Conservation (phyloP, 495 filamentous ascomycete genomes). For the Cercophora scortea region DNA sequence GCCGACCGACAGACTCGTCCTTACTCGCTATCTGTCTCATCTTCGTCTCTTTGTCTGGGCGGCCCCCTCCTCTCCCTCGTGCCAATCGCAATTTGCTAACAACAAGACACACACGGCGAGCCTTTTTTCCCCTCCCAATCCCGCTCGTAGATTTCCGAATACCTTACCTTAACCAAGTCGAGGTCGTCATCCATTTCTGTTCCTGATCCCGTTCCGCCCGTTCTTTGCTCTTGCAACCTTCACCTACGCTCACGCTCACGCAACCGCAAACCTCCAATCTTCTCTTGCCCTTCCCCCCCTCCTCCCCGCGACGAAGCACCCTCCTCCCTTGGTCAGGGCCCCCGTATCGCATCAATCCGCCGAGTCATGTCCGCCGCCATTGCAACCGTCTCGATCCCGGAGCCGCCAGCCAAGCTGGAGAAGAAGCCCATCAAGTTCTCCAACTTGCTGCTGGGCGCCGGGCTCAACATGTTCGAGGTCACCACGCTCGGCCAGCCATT, state of each 20-base stretch:
- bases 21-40: not conserved
- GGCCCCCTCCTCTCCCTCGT: too few species aligned
- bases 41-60: too few species aligned
- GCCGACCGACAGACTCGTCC: not conserved
- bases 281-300: constrained; percentile 9
- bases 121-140: not conserved
- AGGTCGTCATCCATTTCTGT: not conserved
- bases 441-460: constrained; percentile 92
- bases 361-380: constrained; percentile 52
- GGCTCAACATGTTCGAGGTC: constrained; percentile 95
- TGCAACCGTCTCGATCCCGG: constrained; percentile 39
- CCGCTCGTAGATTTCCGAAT: not conserved
- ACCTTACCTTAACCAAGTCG: too few species aligned
- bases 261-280: not conserved
- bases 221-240: not conserved
- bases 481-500: constrained; percentile 73
- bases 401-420: constrained; percentile 55
- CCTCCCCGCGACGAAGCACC: constrained; percentile 66
- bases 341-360: constrained; percentile 42
- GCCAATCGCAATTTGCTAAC: not conserved
- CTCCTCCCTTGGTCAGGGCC: constrained; percentile 91
- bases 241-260: not conserved
- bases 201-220: not conserved
- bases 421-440: constrained; percentile 99
- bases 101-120: not conserved